phyloP scores from a whole-genome alignment of 2,329 filamentous ascomycete genomes.

The Colletotrichum tropicale region DNA sequence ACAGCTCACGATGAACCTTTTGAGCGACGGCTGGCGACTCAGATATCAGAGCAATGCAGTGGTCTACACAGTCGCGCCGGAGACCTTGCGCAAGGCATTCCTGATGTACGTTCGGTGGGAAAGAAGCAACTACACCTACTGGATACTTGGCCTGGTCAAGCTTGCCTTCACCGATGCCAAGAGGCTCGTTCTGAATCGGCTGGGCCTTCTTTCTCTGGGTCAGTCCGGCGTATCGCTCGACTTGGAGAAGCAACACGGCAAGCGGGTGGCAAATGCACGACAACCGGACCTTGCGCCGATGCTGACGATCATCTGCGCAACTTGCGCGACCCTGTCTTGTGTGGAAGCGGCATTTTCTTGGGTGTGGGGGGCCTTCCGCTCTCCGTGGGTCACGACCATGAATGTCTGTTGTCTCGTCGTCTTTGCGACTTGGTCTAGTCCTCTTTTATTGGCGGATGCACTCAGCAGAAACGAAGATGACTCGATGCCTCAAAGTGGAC shows the following conservation, averaged over 20 bases:
- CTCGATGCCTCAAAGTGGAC: neutral
- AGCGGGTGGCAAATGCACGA: neutral
- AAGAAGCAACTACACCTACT: neutral
- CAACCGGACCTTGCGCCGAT: neutral
- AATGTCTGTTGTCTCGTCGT: neutral
- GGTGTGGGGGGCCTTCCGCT: neutral
- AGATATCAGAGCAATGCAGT: neutral
- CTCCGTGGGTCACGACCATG: neutral
- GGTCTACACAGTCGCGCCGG: neutral
- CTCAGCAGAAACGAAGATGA: neutral
- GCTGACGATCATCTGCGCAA: neutral
- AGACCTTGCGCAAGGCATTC: neutral
- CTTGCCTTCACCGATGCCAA: neutral
- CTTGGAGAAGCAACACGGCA: neutral
- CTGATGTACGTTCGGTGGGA: constrained; percentile 6
- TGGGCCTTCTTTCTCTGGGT: neutral
- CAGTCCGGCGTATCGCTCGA: neutral
- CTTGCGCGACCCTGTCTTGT: neutral
- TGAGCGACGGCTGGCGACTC: neutral
- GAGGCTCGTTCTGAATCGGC: neutral
- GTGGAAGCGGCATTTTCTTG: neutral
- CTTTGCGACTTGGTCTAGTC: neutral
- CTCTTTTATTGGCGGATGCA: neutral
- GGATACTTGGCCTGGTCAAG: neutral
- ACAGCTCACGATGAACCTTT: neutral